phyloP scores from a whole-genome alignment of 805 yeast species.

The Kregervanrija delftensis region DNA sequence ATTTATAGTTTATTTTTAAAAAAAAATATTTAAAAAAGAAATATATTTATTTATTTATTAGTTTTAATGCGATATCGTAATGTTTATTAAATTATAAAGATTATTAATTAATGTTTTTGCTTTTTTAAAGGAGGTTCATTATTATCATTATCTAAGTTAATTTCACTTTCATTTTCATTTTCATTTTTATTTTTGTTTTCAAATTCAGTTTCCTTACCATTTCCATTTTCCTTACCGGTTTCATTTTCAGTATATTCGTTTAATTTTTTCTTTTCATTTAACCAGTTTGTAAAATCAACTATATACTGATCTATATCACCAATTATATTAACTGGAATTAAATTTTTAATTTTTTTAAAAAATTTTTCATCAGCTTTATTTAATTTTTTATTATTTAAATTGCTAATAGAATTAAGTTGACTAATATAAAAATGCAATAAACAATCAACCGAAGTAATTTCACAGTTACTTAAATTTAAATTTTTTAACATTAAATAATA shows the following conservation, averaged over 20 bases:
- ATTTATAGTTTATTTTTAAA: background rate
- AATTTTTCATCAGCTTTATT: constrained; percentile 5
- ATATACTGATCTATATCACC: constrained; percentile 21
- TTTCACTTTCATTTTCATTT: too few species aligned
- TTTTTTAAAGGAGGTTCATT: too few species aligned
- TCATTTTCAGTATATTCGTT: too few species aligned
- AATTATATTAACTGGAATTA: constrained; percentile 17
- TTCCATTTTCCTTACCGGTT: too few species aligned
- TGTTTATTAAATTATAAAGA: too few species aligned
- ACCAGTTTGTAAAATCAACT: constrained; percentile 18
- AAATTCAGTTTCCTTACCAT: too few species aligned
- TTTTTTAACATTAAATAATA: constrained; percentile 27
- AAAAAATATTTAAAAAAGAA: background rate
- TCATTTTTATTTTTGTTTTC: too few species aligned
- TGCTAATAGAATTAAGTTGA: constrained; percentile 10
- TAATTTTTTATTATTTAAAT: constrained; percentile 10
- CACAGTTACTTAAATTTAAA: constrained; percentile 6
- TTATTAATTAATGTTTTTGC: too few species aligned
- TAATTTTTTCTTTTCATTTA: background rate
- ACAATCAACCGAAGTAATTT: constrained; percentile 15
- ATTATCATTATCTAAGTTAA: too few species aligned
- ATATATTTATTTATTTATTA: background rate
- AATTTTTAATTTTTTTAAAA: constrained; percentile 11
- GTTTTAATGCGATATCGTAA: too few species aligned
- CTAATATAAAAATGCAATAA: constrained; percentile 19